Conservation (phyloP, 2,329 filamentous ascomycete genomes). For the Dactylellina haptotyla region DNA sequence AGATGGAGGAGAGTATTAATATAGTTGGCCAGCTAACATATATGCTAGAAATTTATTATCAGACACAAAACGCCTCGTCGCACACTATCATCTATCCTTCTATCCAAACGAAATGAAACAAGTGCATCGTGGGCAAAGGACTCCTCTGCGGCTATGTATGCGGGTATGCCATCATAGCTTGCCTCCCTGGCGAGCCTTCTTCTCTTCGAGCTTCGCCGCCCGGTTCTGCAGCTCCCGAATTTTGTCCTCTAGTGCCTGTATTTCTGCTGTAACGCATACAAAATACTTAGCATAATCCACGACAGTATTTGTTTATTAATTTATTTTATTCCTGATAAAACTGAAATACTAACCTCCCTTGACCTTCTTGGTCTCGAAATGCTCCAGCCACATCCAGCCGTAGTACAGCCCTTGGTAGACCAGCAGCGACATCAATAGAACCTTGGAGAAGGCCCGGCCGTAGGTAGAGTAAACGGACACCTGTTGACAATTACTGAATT, state of each 20-base stretch:
- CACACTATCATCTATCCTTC: not conserved
- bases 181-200: not conserved
- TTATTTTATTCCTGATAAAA: not conserved
- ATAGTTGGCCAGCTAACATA: no score
- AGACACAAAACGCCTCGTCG: no score
- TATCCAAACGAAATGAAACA: not conserved
- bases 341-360: conserved; percentile 66
- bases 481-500: conserved; percentile 60
- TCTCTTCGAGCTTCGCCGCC: conserved; percentile 16
- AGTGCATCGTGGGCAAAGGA: no score
- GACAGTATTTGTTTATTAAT: not conserved
- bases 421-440: conserved; percentile 77
- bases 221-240: conserved; percentile 27
- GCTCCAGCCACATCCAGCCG: conserved; percentile 78
- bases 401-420: conserved; percentile 82
- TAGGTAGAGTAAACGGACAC: conserved; percentile 79
- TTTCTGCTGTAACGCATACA: conserved; percentile 28
- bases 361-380: conserved; percentile 72
- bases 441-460: conserved; percentile 77
- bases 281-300: not conserved
- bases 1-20: no score
- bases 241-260: conserved; percentile 35
- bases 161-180: not conserved
- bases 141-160: not conserved
- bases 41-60: no score